Evolutionary conservation across 1,284 basidiomycete species (phyloP).

Genomic region (Ganoderma multipileum): DNA sequence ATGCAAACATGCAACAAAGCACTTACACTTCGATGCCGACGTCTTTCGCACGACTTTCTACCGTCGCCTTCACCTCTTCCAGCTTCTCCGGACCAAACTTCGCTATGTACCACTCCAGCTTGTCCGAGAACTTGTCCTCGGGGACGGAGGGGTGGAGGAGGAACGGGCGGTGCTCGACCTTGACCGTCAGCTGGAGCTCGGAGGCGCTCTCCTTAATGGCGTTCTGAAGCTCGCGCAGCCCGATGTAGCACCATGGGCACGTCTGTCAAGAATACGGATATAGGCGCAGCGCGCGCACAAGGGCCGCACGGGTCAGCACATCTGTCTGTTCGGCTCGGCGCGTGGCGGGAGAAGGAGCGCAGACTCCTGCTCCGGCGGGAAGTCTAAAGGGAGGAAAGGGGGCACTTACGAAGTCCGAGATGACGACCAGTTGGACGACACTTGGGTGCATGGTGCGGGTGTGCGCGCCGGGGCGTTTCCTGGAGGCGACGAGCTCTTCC

Average conservation of each 20-base stretch:
- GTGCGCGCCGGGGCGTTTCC: slow-evolving; percentile 11
- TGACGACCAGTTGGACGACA: slow-evolving; percentile 67
- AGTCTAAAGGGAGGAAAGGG: slow-evolving; percentile 20
- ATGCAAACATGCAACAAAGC: not conserved
- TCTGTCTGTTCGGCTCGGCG: slow-evolving; percentile 15
- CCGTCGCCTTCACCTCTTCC: slow-evolving; percentile 52
- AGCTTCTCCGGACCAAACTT: slow-evolving; percentile 68
- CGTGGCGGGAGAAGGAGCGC: not conserved
- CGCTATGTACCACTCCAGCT: slow-evolving; percentile 55
- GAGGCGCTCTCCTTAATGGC: slow-evolving; percentile 58
- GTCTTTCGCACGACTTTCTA: slow-evolving; percentile 58
- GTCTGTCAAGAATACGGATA: slow-evolving; percentile 47
- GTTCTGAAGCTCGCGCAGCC: slow-evolving; percentile 71
- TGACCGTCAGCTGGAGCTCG: slow-evolving; percentile 62
- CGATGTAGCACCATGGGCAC: slow-evolving; percentile 80
- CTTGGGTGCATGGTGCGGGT: slow-evolving; percentile 37
- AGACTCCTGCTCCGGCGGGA: not conserved
- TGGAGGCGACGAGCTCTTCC: slow-evolving; percentile 14
- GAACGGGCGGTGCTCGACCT: slow-evolving; percentile 81
- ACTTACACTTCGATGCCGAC: slow-evolving; percentile 75
- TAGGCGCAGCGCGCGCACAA: not conserved
- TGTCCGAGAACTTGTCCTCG: slow-evolving; percentile 53
- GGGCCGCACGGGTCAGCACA: slow-evolving; percentile 3
- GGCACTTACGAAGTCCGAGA: slow-evolving; percentile 72
- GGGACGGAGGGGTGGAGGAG: slow-evolving; percentile 61